phyloP scores from a whole-genome alignment of 2,329 filamentous ascomycete species.

The Calonectria ilicicola region DNA sequence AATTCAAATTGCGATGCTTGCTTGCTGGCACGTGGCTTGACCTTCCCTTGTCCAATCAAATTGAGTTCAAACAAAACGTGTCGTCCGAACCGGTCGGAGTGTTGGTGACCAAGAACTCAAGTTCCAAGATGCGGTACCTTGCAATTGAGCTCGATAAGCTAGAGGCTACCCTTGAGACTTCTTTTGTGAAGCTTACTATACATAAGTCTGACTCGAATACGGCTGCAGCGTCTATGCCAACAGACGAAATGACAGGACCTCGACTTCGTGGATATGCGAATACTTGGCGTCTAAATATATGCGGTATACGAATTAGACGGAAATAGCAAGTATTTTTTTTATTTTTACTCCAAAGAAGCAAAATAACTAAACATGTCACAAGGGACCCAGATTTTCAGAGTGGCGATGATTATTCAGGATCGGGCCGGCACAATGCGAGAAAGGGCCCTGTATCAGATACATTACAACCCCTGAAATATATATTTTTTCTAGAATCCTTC shows the following conservation, averaged over 20 bases:
- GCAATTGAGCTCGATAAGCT: not conserved
- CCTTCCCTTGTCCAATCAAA: not conserved
- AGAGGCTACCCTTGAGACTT: not conserved
- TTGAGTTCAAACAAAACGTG: not conserved
- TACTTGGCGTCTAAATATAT: too few species aligned
- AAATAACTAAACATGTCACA: not conserved
- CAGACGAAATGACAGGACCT: too few species aligned
- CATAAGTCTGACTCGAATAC: too few species aligned
- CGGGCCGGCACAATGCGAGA: not conserved
- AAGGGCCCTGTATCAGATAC: not conserved
- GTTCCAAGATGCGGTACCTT: not conserved
- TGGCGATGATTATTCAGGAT: not conserved
- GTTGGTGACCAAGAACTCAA: not conserved
- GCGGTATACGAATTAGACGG: not conserved
- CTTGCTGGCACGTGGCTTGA: not conserved
- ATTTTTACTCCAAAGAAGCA: not conserved
- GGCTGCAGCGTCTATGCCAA: too few species aligned
- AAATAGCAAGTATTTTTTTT: too few species aligned
- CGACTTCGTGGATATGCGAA: too few species aligned
- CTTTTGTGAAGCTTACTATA: too few species aligned
- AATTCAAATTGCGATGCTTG: not conserved
- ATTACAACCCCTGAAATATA: too few species aligned
- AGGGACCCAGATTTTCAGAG: not conserved
- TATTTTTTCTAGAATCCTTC: too few species aligned
- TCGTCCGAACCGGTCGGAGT: not conserved